Evolutionary conservation across 2,329 filamentous ascomycete species (phyloP).

Genomic region (Endothia cerciana): DNA sequence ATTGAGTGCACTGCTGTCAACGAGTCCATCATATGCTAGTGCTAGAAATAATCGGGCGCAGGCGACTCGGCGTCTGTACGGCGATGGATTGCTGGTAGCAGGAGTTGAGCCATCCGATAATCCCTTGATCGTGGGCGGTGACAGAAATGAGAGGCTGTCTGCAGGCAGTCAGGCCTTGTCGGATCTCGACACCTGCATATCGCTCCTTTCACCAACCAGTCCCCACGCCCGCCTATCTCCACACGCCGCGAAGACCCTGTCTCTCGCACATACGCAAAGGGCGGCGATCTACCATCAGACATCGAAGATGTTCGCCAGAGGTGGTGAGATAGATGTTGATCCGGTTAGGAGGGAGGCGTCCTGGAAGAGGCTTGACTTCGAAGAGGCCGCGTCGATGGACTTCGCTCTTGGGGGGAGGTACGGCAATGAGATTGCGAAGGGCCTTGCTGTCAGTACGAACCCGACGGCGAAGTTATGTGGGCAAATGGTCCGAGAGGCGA

Average conservation of each 20-base stretch:
- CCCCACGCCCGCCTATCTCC: conserved; percentile 61
- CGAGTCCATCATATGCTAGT: conserved; percentile 69
- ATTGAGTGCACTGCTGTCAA: conserved; percentile 59
- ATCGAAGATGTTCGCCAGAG: conserved; percentile 51
- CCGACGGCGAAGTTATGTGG: conserved; percentile 72
- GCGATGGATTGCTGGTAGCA: conserved; percentile 59
- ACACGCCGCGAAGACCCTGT: conserved; percentile 66
- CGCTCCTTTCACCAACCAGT: conserved; percentile 58
- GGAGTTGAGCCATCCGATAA: conserved; percentile 42
- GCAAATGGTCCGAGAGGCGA: conserved; percentile 69
- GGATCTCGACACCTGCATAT: conserved; percentile 63
- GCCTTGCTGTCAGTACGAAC: conserved; percentile 66
- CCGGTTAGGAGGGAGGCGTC: conserved; percentile 46
- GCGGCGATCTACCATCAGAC: conserved; percentile 66
- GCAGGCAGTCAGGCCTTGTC: conserved; percentile 48
- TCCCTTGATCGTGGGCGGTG: conserved; percentile 47
- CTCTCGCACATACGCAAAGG: conserved; percentile 73
- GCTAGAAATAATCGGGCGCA: conserved; percentile 78
- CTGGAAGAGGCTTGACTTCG: conserved; percentile 61
- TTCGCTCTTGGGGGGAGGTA: conserved; percentile 67
- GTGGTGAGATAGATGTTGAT: conserved; percentile 42
- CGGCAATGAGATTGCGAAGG: conserved; percentile 68
- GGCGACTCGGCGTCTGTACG: conserved; percentile 63
- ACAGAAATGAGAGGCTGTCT: conserved; percentile 41
- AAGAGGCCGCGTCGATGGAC: conserved; percentile 64